Evolutionary conservation across 768 basidiomycete species (phyloP), one percentile per base, ranked within the genome.

Genomic region (Leccinum arenicola): DNA sequence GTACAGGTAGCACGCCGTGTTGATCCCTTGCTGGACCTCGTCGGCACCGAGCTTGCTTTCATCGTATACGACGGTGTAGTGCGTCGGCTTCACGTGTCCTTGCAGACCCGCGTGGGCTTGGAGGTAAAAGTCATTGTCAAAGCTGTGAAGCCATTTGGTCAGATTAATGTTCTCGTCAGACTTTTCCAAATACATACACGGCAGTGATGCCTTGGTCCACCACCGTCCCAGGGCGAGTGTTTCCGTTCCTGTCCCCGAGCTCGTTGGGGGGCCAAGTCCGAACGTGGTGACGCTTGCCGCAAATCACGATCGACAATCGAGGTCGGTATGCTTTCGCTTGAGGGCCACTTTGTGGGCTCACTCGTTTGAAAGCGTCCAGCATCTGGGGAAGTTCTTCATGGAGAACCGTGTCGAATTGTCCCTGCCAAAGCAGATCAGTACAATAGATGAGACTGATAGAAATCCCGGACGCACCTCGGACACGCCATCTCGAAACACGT

Each of bases 401-500:
- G 25, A 89, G 61, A 2, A 91, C 86, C 3, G 72, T 77, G 40
- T 84, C 76, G 56, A 88, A 93, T 76, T 93, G 90, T 6, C 89
- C 89, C 87, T 92, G 52, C 53, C 53, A 4, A 35, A 21, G n/a
- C 47, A 43, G 6, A 3, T 60, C 12, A 57, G 10, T 14, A 48
- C 52, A 45, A 4, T 27, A 52, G 2, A 8, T 21, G 15, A 38
- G 1, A 29, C 11, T 48, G 11, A 4, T 50, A 36, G 27, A 49
- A 17, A 50, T 14, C 43, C 23, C 6, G 67, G 5, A 23, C 81
- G 12, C 58, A 87, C 90, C 78, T 89, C 88, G 1, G 89, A 91
- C 3, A 92, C 89, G 43, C 91, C 92, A 71, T 93, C 90, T 15
- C 92, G 84, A 65, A 85, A 94, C 7, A 93, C 77, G 35, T 88